Evolutionary conservation across 176 grass and related monocot genomes (phyloP).

Genomic region (Hsuehochloa calcarea): DNA sequence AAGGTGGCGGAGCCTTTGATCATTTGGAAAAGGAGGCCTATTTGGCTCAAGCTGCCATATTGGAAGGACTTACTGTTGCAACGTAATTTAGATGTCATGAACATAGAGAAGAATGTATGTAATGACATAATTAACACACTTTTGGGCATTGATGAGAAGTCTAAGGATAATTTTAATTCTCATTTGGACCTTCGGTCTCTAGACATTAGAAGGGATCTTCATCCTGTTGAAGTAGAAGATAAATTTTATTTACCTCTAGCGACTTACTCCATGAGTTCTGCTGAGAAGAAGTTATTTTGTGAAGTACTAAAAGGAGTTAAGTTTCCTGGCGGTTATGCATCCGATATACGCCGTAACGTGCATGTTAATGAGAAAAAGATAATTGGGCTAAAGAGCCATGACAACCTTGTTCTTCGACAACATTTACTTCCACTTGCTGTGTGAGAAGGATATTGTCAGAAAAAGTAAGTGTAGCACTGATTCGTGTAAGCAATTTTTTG

Average conservation of each 20-base stretch:
- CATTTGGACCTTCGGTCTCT: not conserved
- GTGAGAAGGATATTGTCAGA: not conserved
- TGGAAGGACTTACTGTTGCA: not conserved
- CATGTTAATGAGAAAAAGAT: not conserved
- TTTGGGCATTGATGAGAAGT: not conserved
- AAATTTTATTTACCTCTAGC: not conserved
- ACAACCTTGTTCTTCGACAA: not conserved
- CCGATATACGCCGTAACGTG: not conserved
- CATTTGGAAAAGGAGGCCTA: not conserved
- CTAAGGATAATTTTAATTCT: not conserved
- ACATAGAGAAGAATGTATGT: not conserved
- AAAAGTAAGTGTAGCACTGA: not conserved
- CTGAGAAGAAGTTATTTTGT: not conserved
- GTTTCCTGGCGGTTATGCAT: not conserved
- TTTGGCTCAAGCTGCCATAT: not conserved
- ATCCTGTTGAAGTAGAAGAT: not conserved
- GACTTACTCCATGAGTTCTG: not conserved
- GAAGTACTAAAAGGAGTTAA: not conserved
- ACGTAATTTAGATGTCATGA: not conserved
- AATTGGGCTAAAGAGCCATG: not conserved
- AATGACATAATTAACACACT: too few species aligned
- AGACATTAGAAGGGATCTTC: not conserved
- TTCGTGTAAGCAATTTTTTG: not conserved
- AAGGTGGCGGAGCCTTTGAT: not conserved
- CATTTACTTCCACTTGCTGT: not conserved